Conservation (phyloP, 768 basidiomycete genomes). For the Chiua virens region DNA sequence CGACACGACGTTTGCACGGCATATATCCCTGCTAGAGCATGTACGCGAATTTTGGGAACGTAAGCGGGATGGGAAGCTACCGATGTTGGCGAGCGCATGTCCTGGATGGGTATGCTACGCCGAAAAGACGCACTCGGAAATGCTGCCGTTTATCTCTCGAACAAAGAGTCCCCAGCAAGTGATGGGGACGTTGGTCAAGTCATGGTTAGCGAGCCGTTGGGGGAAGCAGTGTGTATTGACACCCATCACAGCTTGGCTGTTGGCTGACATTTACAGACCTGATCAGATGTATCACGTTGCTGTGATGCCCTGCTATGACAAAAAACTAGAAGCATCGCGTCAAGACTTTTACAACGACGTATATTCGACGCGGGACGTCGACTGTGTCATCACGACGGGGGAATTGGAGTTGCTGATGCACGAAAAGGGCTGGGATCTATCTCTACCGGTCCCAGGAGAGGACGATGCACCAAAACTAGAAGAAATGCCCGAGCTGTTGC, state of each 20-base stretch:
- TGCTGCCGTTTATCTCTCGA: slow-evolving; percentile 85
- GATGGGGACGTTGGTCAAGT: slow-evolving; percentile 92
- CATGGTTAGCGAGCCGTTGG: slow-evolving; percentile 73
- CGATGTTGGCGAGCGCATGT: slow-evolving; percentile 95
- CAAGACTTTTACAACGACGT: slow-evolving; percentile 86
- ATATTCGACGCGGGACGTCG: slow-evolving; percentile 87
- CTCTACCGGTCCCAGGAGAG: slow-evolving; percentile 54
- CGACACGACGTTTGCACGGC: slow-evolving; percentile 94
- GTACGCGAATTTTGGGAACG: slow-evolving; percentile 79
- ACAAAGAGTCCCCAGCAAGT: slow-evolving; percentile 94
- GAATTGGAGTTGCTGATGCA: slow-evolving; percentile 85
- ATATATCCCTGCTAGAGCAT: slow-evolving; percentile 82
- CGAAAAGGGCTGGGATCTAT: slow-evolving; percentile 80
- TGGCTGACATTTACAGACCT: slow-evolving; percentile 49
- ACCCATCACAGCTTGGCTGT: not conserved
- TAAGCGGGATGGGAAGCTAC: slow-evolving; percentile 48
- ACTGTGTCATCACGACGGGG: slow-evolving; percentile 96
- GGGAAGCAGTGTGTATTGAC: slow-evolving; percentile 58
- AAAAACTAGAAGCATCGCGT: slow-evolving; percentile 96
- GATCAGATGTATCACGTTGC: slow-evolving; percentile 92
- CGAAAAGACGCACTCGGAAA: slow-evolving; percentile 93
- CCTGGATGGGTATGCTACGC: slow-evolving; percentile 99
- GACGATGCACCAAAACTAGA: slow-evolving; percentile 18
- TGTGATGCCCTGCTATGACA: slow-evolving; percentile 99
- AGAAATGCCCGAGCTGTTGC: slow-evolving; percentile 68